Conservation (phyloP, 2,329 filamentous ascomycete genomes). For the Xylariaceae sp. region DNA sequence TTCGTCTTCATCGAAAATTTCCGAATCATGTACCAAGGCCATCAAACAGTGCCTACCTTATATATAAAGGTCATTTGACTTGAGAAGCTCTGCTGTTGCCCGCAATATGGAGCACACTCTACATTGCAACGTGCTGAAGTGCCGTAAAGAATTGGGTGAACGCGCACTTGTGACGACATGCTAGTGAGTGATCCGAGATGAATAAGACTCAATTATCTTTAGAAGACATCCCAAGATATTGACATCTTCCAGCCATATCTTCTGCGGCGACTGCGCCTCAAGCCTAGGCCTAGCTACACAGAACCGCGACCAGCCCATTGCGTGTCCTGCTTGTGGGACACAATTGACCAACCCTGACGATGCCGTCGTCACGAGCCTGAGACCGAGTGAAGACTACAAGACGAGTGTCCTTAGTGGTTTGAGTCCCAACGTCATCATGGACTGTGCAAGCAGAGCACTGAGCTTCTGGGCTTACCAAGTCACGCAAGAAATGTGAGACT, state of each 20-base stretch:
- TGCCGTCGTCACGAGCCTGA: constrained; percentile 64
- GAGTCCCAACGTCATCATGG: constrained; percentile 75
- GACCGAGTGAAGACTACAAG: constrained; percentile 84
- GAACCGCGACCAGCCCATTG: constrained; percentile 42
- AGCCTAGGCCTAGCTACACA: constrained; percentile 55
- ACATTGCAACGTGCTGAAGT: constrained; percentile 75
- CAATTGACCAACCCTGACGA: constrained; percentile 67
- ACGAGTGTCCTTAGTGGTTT: constrained; percentile 79
- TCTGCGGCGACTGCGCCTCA: constrained; percentile 71
- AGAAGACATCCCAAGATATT: too few species aligned
- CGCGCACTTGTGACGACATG: constrained; percentile 83
- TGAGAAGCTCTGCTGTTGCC: neutral
- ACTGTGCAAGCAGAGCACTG: constrained; percentile 73
- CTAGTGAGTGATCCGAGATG: constrained; percentile 55
- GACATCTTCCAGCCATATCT: constrained; percentile 62
- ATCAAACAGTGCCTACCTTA: constrained; percentile 8
- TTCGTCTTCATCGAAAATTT: neutral
- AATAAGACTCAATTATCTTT: too few species aligned
- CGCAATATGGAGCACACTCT: constrained; percentile 65
- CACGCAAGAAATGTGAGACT: constrained; percentile 75
- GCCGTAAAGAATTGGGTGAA: constrained; percentile 62
- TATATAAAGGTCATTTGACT: neutral
- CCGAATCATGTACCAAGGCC: constrained; percentile 10
- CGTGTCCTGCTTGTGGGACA: constrained; percentile 72
- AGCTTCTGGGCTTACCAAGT: constrained; percentile 85